A percentile compares a stretch with the other conserved stretches of the same genome.
Evolutionary conservation across 192 early-diverging fungal genomes (phyloP).

Genomic region (Endogone sp.): DNA sequence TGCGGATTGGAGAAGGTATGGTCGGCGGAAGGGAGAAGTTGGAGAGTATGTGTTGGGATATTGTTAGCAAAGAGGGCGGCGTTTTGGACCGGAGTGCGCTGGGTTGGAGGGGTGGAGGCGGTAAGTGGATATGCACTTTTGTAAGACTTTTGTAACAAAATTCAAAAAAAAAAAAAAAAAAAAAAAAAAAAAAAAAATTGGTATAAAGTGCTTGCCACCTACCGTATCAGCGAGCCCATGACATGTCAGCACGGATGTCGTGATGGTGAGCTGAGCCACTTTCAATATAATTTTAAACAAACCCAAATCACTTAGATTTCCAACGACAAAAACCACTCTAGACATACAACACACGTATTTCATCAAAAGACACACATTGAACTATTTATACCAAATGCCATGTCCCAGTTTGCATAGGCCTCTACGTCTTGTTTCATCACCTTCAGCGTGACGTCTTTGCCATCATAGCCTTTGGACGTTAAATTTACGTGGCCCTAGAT

Average conservation of each 20-base stretch:
- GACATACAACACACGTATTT: not conserved
- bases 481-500: not conserved
- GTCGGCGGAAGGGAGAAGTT: conserved; percentile 41
- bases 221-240: not conserved
- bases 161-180: too few relatives aligned
- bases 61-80: conserved; percentile 30
- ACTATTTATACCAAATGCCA: not conserved
- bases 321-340: not conserved
- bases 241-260: not conserved
- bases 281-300: not conserved
- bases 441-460: not conserved
- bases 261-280: not conserved
- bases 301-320: not conserved
- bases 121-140: too few relatives aligned
- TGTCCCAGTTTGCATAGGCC: not conserved
- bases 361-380: not conserved
- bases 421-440: not conserved
- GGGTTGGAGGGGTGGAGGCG: not conserved
- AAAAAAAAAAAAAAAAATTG: not conserved
- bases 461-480: not conserved
- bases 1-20: conserved; percentile 30
- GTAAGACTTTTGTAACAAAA: too few relatives aligned
- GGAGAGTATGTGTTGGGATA: conserved; percentile 38
- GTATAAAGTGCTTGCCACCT: not conserved
- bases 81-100: conserved; percentile 44